Evolutionary conservation across 2,329 filamentous ascomycete species (phyloP), one percentile per base, ranked within the genome.

Genomic region (Alternaria ventricosa): DNA sequence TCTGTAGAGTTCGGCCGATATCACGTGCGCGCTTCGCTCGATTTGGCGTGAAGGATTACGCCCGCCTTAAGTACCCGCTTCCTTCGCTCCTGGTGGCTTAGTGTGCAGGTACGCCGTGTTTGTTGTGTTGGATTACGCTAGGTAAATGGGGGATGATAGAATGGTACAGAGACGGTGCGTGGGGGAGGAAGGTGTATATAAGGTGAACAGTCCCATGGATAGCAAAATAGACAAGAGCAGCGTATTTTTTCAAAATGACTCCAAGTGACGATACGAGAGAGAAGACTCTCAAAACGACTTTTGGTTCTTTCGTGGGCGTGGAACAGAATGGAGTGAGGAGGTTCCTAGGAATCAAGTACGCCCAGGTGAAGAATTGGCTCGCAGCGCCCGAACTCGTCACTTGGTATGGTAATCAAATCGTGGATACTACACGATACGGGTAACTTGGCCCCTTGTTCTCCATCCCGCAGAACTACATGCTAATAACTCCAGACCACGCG

Each of bases 321-420:
- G 36, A 49, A 6, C 53, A 61, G 9, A 58, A 70, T 44, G 66
- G 63, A 5, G 65, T 78, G 1, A 59, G 63, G 12, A 73, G 74
- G 51, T 80, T 72, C 45, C 67, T 75, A 3, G 78, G 78, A 9
- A 62, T 81, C 50, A 75, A 75, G 45, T 80, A 80, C 67, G 79
- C 77, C 2, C 71, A 60, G 2, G 41, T 81, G 15, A 67, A 58
- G 43, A 70, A 79, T 49, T 75, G 75, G 13, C 72, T 81, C 28
- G 69, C 75, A 25, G 66, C 63, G 4, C 71, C 79, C 12, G 71
- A 72, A 44, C 60, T 78, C 33, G 61, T 74, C 23, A 41, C 25
- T 23, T 66, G 70, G n/a, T 68, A 74, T 59, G 57, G 63, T 1
- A 41, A 46, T 3, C 58, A 57, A 0, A 46, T 55, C 3, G 63